Percentiles rank a stretch among this genome's conserved stretches.
Evolutionary conservation across 306 rosid genomes (phyloP).

Genomic region (Leucaena leucocephala): DNA sequence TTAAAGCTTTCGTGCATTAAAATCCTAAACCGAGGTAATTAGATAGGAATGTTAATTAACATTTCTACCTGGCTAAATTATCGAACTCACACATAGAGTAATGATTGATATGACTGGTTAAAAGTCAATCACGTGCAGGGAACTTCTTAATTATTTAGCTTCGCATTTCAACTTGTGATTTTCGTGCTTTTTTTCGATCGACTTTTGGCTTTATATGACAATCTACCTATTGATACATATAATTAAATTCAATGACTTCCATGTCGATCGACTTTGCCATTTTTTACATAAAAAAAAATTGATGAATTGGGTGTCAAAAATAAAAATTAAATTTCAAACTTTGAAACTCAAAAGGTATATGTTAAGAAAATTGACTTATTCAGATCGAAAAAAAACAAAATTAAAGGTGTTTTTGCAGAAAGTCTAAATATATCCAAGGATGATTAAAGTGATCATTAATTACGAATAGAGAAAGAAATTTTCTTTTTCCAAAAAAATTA

Average conservation of each 20-base stretch:
- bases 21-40: background rate
- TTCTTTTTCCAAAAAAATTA: background rate
- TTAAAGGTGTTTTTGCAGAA: background rate
- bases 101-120: conserved; percentile 5
- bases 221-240: background rate
- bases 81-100: background rate
- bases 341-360: background rate
- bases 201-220: background rate
- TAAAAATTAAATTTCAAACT: no score
- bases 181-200: background rate
- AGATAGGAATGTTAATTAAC: background rate
- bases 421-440: background rate
- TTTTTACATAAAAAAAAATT: no score
- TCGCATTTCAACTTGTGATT: conserved; percentile 11
- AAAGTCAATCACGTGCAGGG: conserved; percentile 33
- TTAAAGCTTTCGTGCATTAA: background rate
- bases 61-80: conserved; percentile 15
- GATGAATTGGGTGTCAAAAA: no score
- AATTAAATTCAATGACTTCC: background rate
- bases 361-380: background rate
- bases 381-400: background rate
- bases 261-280: no score
- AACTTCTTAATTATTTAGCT: conserved; percentile 19
- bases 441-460: background rate
- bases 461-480: background rate